A percentile compares a stretch with the other conserved stretches of the same genome.
These are phyloP conservation scores for Lodderomyces beijingensis DNA, from an alignment of 1,139 yeast species.

Conservation along the genomic window DNA sequence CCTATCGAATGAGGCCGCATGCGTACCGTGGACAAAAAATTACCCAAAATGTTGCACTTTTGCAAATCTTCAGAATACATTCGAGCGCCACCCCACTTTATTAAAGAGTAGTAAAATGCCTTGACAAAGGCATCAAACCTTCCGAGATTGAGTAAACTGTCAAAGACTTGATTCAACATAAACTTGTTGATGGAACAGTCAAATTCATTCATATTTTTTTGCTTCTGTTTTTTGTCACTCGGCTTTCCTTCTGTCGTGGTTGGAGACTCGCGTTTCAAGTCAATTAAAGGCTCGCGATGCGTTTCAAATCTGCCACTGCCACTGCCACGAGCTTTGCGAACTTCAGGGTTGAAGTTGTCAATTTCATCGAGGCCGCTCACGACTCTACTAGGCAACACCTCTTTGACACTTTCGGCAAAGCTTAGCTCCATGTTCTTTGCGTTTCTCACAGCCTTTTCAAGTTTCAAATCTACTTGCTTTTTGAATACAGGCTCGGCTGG, in stretches of 20 bases:
- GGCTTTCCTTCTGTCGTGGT: slow-evolving; percentile 10
- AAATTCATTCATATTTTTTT: not conserved
- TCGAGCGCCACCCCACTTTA: slow-evolving; percentile 27
- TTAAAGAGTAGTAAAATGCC: slow-evolving; percentile 27
- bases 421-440: slow-evolving; percentile 1
- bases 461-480: slow-evolving; percentile 16
- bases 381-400: slow-evolving; percentile 15
- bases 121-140: slow-evolving; percentile 26
- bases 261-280: slow-evolving; percentile 13
- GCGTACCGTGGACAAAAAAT: slow-evolving; percentile 3
- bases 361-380: slow-evolving; percentile 9
- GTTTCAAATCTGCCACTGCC: slow-evolving; percentile 20
- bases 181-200: slow-evolving; percentile 23
- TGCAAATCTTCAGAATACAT: slow-evolving; percentile 10
- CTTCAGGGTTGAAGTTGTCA: slow-evolving; percentile 25
- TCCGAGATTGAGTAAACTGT: slow-evolving; percentile 31
- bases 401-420: slow-evolving; percentile 4
- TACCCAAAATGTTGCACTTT: slow-evolving; percentile 8
- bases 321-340: too few species aligned
- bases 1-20: not conserved
- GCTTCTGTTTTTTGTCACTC: not conserved
- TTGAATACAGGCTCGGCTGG: slow-evolving; percentile 5
- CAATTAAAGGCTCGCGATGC: slow-evolving; percentile 25
- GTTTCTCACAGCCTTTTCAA: slow-evolving; percentile 9
- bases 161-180: slow-evolving; percentile 27